Base-by-base conservation (phyloP, 2,329 filamentous ascomycete species). In the Sordariomycetes sp. region DNA sequence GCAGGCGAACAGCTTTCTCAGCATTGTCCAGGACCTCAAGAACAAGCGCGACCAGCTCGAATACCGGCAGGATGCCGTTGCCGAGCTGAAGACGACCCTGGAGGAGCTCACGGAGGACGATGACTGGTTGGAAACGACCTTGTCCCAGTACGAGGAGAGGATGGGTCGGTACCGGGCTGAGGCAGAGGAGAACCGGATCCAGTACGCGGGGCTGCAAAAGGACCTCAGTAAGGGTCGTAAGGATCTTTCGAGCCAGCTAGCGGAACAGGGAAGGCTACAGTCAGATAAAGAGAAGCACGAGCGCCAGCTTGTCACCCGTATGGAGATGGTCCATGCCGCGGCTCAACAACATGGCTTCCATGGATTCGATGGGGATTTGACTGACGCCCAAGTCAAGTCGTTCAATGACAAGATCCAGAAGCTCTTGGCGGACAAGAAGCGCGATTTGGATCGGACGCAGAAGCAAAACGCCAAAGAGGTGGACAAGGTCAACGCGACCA, bases 231-330 rank as follows among this genome's bases (percentile, higher is more conserved):
- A 70, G 3, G 71, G 74, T 8, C 78, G 80, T 37, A 73, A 68
- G 43, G 69, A 76, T 4, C 69, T 82, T 50, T 79, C 79, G 0
- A 63, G 67, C 24, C 84, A 84, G 64, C 74, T 82, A 43, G 74
- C 81, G 1, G 87, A 91, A 64, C 79, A 84, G 64, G 93, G 93
- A 51, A 89, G 87, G 63, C 85, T 87, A 64, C 83, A 94, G 70
- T 93, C 92, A 2, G 87, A 96, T 67, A 91, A 93, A 72, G 87
- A 89, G 61, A 89, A 88, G 65, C 90, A 94, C 67, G 90, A 97
- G 67, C 83, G 87, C 3, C 89, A 97, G 63, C 69, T 96, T 3
- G 77, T 83, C 64, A 76, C 81, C 52, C 87, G 93, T 46, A 79
- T 87, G 65, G 78, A 81, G 11, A 80, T 96, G 69, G 84, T 97